Base-by-base conservation (phyloP, 768 basidiomycete genomes). In the Tephrocybe sp. region DNA sequence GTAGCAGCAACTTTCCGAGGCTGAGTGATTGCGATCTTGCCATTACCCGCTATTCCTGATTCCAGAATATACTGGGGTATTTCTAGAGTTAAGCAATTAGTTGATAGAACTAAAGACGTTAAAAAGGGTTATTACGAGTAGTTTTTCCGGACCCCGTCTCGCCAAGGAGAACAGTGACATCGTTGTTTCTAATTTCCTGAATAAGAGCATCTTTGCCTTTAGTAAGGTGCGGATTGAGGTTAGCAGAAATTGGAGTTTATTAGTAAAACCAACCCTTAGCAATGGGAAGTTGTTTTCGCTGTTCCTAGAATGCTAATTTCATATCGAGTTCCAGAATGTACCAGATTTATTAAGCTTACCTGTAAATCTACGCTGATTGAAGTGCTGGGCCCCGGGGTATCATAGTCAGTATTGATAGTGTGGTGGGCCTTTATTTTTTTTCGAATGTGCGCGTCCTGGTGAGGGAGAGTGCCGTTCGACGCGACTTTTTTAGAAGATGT, bases 141-240 rank as follows among this genome's bases (percentile, higher is more conserved):
- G 96, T 96, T 73, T 99, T 99, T 55, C 97, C 97, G 16, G 94
- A 97, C 11, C 97, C 97, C 0, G 97, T 98, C 70, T 99, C 97
- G 34, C 95, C 97, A 2, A 99, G 78, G 8, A 99, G 79, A 39
- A 98, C 83, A 1, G 86, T 89, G 6, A 92, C 86, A 64, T 93
- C 88, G 73, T 91, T 86, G 55, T 83, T 77, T 26, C 70, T 68
- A 45, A 96, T 84, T 65, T 85, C 85, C 51, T 80, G 75, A 23
- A 92, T 68, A 23, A 96, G 76, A 23, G 85, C 83, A 19, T 90
- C 86, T 63, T 78, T 83, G 50, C 90, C 92, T 92, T 49, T 17
- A 40, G 9, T 31, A 30, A 38, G 46, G 44, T n/a, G 17, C 26
- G 2, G 6, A 13, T 43, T 42, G 46, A n/a, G 20, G 13, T 55